A percentile compares a stretch with the other conserved stretches of the same genome.
phyloP scores from a whole-genome alignment of 176 grass and related monocot species.

The Coix lacrymajobi region DNA sequence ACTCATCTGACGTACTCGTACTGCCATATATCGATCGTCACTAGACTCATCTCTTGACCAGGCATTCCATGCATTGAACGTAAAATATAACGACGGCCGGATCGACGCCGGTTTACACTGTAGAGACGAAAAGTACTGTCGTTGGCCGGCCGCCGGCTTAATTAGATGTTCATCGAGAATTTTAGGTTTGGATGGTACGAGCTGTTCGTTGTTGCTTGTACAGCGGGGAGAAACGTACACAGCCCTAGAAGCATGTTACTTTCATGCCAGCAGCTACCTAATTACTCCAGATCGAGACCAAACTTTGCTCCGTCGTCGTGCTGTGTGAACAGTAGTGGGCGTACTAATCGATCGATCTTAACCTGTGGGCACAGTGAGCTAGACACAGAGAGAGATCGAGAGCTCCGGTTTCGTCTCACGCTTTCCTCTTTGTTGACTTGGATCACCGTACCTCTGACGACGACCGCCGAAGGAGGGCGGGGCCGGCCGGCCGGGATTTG shows the following conservation, averaged over 20 bases:
- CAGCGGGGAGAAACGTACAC: background rate
- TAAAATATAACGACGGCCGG: background rate
- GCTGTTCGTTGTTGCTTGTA: background rate
- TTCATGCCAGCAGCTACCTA: background rate
- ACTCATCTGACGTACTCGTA: background rate
- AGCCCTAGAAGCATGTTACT: background rate
- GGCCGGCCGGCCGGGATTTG: background rate
- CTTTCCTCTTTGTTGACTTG: conserved; percentile 33
- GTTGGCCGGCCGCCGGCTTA: background rate
- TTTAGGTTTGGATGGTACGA: background rate
- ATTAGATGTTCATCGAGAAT: background rate
- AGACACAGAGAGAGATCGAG: background rate
- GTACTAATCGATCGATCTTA: background rate
- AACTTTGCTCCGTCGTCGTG: background rate
- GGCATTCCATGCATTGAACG: no score
- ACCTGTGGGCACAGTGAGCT: background rate
- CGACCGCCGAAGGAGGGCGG: background rate
- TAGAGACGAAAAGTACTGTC: background rate
- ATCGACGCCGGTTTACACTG: background rate
- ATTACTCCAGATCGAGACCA: background rate
- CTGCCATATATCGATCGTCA: background rate
- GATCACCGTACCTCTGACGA: background rate
- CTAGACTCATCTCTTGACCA: background rate
- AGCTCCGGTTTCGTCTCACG: background rate
- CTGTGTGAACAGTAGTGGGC: background rate